Percentiles rank a stretch among this genome's conserved stretches.
Evolutionary conservation across 192 early-diverging fungal genomes (phyloP).

Genomic region (Coemansia sp.): DNA sequence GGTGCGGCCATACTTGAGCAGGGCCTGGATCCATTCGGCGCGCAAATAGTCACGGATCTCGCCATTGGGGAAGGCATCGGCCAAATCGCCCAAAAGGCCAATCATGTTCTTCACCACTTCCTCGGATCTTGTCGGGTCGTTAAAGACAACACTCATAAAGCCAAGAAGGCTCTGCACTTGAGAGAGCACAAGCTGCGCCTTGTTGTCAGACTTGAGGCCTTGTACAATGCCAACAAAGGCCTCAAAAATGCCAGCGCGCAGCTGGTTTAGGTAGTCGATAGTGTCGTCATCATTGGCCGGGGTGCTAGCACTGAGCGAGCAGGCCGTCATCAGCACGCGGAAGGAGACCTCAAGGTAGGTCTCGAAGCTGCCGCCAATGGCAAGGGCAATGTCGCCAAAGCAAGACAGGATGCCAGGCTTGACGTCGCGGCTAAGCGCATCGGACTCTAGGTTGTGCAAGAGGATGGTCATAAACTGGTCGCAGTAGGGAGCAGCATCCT

Average conservation of each 20-base stretch:
- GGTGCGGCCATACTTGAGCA: constrained; percentile 78
- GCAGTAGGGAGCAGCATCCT: constrained; percentile 70
- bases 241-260: constrained; percentile 89
- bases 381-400: constrained; percentile 72
- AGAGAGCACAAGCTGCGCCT: constrained; percentile 60
- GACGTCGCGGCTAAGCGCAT: constrained; percentile 76
- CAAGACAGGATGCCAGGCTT: constrained; percentile 93
- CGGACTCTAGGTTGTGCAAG: constrained; percentile 73
- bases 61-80: constrained; percentile 80
- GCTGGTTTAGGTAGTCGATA: constrained; percentile 81
- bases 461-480: constrained; percentile 82
- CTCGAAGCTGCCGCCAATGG: constrained; percentile 85
- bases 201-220: constrained; percentile 77
- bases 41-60: constrained; percentile 64
- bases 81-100: constrained; percentile 93
- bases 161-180: constrained; percentile 72
- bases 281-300: constrained; percentile 65
- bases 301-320: constrained; percentile 60
- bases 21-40: constrained; percentile 70
- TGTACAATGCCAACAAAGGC: constrained; percentile 96
- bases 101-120: constrained; percentile 70
- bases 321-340: constrained; percentile 83
- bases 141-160: constrained; percentile 71
- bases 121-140: constrained; percentile 64
- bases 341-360: constrained; percentile 79